Base-by-base conservation (phyloP, 2,329 filamentous ascomycete genomes). In the Macrophomina pseudophaseolina region DNA sequence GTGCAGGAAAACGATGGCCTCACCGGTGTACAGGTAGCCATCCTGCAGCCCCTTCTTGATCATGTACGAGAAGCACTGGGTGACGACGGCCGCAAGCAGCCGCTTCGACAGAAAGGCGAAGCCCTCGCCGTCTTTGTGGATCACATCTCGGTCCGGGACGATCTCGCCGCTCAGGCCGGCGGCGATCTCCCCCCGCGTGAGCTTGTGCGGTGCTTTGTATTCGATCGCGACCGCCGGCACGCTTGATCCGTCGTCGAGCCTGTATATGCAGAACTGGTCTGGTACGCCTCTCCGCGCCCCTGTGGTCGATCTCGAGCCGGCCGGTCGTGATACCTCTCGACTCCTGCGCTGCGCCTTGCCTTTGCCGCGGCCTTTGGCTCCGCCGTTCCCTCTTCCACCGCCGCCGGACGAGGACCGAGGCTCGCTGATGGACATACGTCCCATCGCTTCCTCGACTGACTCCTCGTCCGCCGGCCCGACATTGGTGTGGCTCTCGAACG, bases 1-100 rank as follows among this genome's bases (percentile, higher is more conserved):
- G 53, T 74, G 76, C n/a, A 85, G 75, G 66, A 83, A 84, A 35
- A 83, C 77, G 54, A 79, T 79, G 2, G 77, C 75, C 70, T 84
- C 78, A 28, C 80, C 79, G 1, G 79, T 84, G 16, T 74, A 78
- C 44, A 85, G 65, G 32, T 77, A 74, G 12, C 82, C 77, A 68
- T 82, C 83, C 65, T 81, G 76, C 6, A 84, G 73, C 0, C 84
- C 80, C 14, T 72, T 73, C 59, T 80, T 70, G 11, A 86, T 78
- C 78, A 86, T 86, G 71, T 85, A 23, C 23, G 23, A 23, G 23
- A 23, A 23, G 23, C 23, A 23, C 23, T 23, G 23, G 23, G 23
- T 23, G 44, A 86, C 72, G 12, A 82, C 78, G 30, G 82, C 78
- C 8, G 78, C 75, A 0, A 80, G 73, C 5, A 82, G 74, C 67